Percentiles rank a stretch among this genome's conserved stretches.
Evolutionary conservation across 2,329 filamentous ascomycete species (phyloP).

Genomic region (Cordyceps pruinosa): DNA sequence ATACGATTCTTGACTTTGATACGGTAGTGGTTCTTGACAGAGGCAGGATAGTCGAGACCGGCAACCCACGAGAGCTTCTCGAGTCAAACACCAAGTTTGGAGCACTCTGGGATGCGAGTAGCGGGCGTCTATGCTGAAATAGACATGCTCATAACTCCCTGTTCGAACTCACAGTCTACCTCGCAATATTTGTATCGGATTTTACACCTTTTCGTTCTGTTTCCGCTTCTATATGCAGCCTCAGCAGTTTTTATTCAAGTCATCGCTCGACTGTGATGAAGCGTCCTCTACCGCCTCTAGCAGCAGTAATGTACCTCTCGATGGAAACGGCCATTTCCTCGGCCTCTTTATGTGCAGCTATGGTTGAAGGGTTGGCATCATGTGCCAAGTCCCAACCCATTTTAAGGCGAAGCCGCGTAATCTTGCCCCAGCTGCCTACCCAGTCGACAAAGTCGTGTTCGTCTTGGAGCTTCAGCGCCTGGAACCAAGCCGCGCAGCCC

Average conservation of each 20-base stretch:
- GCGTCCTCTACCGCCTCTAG: slow-evolving; percentile 41
- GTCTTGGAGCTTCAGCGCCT: slow-evolving; percentile 36
- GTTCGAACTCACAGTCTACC: not conserved
- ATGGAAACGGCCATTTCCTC: slow-evolving; percentile 33
- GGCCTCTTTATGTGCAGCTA: slow-evolving; percentile 28
- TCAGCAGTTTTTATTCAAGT: not conserved
- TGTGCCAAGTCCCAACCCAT: slow-evolving; percentile 36
- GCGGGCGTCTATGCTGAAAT: not conserved
- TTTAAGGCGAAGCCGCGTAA: slow-evolving; percentile 37
- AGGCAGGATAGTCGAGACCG: slow-evolving; percentile 21
- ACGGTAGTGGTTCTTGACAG: slow-evolving; percentile 23
- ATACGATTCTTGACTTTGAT: slow-evolving; percentile 35
- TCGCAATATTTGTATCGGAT: not conserved
- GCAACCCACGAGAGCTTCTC: slow-evolving; percentile 20
- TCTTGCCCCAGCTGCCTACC: slow-evolving; percentile 47
- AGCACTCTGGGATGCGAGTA: slow-evolving; percentile 24
- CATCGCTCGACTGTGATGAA: slow-evolving; percentile 42
- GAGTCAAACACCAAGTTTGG: slow-evolving; percentile 18
- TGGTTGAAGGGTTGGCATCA: slow-evolving; percentile 27
- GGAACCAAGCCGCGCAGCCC: slow-evolving; percentile 50
- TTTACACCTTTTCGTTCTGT: not conserved
- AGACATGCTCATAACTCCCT: not conserved
- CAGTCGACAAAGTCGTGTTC: slow-evolving; percentile 47
- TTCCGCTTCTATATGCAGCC: not conserved
- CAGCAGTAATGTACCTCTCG: slow-evolving; percentile 40